Base-by-base conservation (phyloP, 2,329 filamentous ascomycete genomes). In the Paecilomyces dactylethromorphus region DNA sequence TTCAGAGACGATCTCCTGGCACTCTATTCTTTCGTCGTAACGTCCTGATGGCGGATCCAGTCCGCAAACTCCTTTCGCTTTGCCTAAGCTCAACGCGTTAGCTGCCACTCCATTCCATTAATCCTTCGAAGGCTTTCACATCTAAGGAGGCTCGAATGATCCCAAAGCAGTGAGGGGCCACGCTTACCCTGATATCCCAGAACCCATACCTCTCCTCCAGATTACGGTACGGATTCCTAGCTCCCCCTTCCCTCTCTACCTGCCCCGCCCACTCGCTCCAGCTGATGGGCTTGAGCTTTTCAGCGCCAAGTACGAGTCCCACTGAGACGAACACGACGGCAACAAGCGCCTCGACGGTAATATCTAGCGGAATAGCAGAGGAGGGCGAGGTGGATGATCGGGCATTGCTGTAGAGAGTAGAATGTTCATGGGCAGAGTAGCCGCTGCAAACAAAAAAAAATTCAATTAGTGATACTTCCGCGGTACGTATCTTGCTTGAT, bases 361-460 rank as follows among this genome's bases (percentile, higher is more conserved):
- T 95, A 70, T 99, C 94, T 62, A 90, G 77, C 0, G 94, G 93
- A 1, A 97, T 82, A 57, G 73, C 59, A 63, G 72, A 63, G 59
- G 75, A 69, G 56, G 74, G 65, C 2, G 77, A 67, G 13, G 77
- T 69, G 21, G 76, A 68, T 31, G 79, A 75, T 3, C 81, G 78
- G 56, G 77, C 76, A 65, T 81, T 81, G 58, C 87, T 84, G 66
- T 87, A 85, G 55, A 96, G 84, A 22, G 87, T 82, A 6, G 91
- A 89, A 78, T 96, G 90, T 78, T 99, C 94, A 76, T 96, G 90
- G 53, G 92, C 92, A 56, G 94, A 99, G 78, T 97, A 99, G 78
- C 92, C 95, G 63, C 94, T 99, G 71, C 57, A 57, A 59, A 35
- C 26, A n/a, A 31, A 18, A 49, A 59, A 53, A 59, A 53, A 24